Evolutionary conservation across 305 asterid genomes (phyloP).

Genomic region (Fraxinus sp.): DNA sequence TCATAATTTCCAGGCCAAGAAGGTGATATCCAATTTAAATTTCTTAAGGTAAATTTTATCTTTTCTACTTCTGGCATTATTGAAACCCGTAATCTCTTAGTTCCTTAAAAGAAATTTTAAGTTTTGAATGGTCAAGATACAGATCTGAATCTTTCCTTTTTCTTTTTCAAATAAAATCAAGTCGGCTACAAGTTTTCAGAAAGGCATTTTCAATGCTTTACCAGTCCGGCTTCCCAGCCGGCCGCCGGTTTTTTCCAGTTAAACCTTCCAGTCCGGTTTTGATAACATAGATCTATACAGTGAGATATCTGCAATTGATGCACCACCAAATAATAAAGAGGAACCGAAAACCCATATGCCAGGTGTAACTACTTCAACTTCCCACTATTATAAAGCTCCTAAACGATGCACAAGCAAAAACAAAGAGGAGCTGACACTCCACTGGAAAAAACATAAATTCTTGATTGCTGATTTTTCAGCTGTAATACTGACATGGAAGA

Average conservation of each 20-base stretch:
- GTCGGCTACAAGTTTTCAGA: not conserved
- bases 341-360: not conserved
- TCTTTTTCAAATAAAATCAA: not conserved
- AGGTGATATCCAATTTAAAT: not conserved
- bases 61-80: not conserved
- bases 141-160: not conserved
- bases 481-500: not conserved
- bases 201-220: not conserved
- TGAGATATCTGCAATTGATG: not conserved
- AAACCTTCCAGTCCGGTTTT: not conserved
- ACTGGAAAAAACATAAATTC: not conserved
- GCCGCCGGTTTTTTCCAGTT: not conserved
- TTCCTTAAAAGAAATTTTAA: not conserved
- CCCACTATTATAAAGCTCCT: not conserved
- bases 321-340: constrained; percentile 3
- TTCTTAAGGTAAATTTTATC: not conserved
- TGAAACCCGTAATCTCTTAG: not conserved
- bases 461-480: not conserved
- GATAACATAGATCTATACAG: not conserved
- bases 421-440: not conserved
- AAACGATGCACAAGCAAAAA: not conserved
- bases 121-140: not conserved
- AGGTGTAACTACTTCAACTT: not conserved
- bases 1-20: not conserved
- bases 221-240: not conserved